A percentile compares a stretch with the other conserved stretches of the same genome.
These are phyloP conservation scores for Blastobotrys mokoenaii DNA, from an alignment of 805 yeast species.

Conservation along the genomic window DNA sequence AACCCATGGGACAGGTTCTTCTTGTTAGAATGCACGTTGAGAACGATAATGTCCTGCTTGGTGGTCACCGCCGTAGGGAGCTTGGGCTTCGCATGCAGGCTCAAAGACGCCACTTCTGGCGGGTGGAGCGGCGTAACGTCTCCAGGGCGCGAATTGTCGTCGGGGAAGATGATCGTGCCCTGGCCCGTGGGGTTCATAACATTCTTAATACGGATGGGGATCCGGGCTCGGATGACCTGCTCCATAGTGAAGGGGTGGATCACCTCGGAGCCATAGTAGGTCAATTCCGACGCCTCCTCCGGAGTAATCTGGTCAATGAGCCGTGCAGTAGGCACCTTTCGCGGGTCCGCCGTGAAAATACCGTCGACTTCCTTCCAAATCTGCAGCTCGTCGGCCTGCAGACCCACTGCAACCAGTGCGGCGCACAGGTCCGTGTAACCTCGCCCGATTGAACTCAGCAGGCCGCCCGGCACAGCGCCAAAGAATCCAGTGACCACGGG, in stretches of 20 bases:
- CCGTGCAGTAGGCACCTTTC: slow-evolving; percentile 87
- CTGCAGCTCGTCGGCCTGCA: slow-evolving; percentile 87
- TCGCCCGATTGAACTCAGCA: slow-evolving; percentile 87
- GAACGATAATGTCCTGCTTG: slow-evolving; percentile 82
- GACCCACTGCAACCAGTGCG: slow-evolving; percentile 89
- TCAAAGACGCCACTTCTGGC: slow-evolving; percentile 53
- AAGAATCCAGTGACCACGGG: slow-evolving; percentile 96
- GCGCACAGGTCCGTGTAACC: slow-evolving; percentile 98
- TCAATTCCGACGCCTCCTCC: slow-evolving; percentile 96
- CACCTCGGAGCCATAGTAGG: slow-evolving; percentile 96
- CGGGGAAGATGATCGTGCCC: slow-evolving; percentile 94
- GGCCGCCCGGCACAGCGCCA: slow-evolving; percentile 93
- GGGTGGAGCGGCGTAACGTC: slow-evolving; percentile 93
- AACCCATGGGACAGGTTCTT: slow-evolving; percentile 92
- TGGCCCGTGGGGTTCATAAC: slow-evolving; percentile 89
- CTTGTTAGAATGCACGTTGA: slow-evolving; percentile 89
- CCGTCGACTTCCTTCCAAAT: slow-evolving; percentile 99
- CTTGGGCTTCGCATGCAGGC: slow-evolving; percentile 29
- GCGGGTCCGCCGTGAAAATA: slow-evolving; percentile 95
- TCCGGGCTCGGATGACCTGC: slow-evolving; percentile 91
- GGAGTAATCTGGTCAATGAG: slow-evolving; percentile 85
- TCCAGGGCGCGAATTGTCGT: slow-evolving; percentile 74
- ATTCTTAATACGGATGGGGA: slow-evolving; percentile 94
- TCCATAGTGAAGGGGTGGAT: slow-evolving; percentile 98
- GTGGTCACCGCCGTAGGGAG: slow-evolving; percentile 92